Conservation (phyloP, 108 stramenopile genomes). For the Skeletonema grethae region DNA sequence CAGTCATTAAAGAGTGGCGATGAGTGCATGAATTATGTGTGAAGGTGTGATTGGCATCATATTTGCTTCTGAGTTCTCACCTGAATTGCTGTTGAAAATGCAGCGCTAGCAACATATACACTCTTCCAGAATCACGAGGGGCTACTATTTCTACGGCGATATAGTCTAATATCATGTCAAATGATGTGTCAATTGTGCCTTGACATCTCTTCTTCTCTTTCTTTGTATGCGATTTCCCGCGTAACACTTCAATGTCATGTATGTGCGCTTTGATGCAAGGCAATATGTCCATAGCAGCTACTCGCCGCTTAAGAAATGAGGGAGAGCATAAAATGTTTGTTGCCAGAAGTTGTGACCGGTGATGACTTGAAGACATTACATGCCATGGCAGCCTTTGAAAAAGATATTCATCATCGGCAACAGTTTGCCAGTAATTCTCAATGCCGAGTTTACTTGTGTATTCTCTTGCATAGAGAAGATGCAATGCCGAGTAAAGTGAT, state of each 20-base stretch:
- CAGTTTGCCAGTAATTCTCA: neutral
- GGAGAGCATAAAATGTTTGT: neutral
- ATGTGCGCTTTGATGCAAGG: neutral
- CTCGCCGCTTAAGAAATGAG: neutral
- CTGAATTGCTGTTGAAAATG: too few species aligned
- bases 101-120: too few species aligned
- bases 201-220: neutral
- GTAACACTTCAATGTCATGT: neutral
- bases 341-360: neutral
- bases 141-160: too few species aligned
- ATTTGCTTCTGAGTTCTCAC: too few species aligned
- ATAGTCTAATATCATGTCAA: too few species aligned
- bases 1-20: too few species aligned
- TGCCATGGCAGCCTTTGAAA: neutral
- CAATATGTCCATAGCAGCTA: neutral
- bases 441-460: neutral
- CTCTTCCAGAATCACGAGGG: too few species aligned
- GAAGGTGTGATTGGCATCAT: too few species aligned
- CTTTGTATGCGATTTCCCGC: neutral
- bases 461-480: neutral
- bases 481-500: neutral
- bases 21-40: too few species aligned
- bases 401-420: neutral
- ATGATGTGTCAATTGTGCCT: too few species aligned
- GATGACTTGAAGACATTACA: neutral